Evolutionary conservation across 176 grass and related monocot genomes (phyloP).

Genomic region (Phragmites australis): DNA sequence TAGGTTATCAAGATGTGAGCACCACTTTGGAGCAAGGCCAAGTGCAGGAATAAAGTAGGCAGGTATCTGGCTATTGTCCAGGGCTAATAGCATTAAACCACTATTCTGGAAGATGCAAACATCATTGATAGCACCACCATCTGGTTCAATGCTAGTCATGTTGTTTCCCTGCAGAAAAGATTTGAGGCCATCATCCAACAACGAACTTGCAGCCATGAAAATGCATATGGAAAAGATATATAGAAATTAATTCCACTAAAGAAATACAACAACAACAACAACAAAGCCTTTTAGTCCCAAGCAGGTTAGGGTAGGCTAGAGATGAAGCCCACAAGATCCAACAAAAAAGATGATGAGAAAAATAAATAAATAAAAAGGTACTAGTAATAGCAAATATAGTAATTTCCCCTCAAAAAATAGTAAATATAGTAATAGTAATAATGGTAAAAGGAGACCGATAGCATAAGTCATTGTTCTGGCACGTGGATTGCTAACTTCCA

Average conservation of each 20-base stretch:
- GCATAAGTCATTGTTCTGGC: no score
- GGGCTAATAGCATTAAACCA: slow-evolving; percentile 83
- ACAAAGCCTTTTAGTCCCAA: no score
- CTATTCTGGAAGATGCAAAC: slow-evolving; percentile 75
- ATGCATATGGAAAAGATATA: not conserved
- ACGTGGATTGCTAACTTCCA: no score
- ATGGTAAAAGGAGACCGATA: no score
- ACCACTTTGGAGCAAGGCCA: slow-evolving; percentile 96
- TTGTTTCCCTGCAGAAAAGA: slow-evolving; percentile 70
- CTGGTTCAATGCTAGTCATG: slow-evolving; percentile 95
- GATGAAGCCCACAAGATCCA: no score
- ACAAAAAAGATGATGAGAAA: no score
- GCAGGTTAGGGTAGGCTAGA: no score
- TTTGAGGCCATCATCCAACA: slow-evolving; percentile 33
- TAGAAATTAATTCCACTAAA: not conserved
- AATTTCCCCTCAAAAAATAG: no score
- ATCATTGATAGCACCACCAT: slow-evolving; percentile 79
- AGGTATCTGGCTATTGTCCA: slow-evolving; percentile 94
- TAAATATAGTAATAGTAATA: no score
- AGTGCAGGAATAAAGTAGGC: slow-evolving; percentile 85
- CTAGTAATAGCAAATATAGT: no score
- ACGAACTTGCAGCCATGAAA: slow-evolving; percentile 5
- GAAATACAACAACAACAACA: no score
- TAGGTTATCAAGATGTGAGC: slow-evolving; percentile 92
- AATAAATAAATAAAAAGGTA: no score